Evolutionary conservation across 768 basidiomycete genomes (phyloP), one percentile per base, ranked within the genome.

Genomic region (Cyclocybe cylindracea): DNA sequence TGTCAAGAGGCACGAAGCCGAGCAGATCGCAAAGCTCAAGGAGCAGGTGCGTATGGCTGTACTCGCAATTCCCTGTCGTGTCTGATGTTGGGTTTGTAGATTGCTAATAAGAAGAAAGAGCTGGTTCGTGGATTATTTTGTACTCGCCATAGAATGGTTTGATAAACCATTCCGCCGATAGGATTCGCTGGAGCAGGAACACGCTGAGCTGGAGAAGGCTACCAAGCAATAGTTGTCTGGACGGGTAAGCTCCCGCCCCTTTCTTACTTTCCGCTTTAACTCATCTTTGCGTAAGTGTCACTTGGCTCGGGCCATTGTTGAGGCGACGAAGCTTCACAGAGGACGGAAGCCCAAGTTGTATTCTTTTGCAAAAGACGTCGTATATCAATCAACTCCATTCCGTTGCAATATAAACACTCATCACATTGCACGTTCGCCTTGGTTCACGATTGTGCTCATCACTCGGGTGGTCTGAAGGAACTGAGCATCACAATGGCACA

Each of bases 21-120:
- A 77, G 58, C 75, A 82, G 48, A 61, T 90, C 38, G 69, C 73
- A 60, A 88, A 87, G 68, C 65, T 90, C 66, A 79, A 64, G 70
- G 71, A 66, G 11, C 59, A 80, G 74, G 88, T 87, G 50, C 18
- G 79, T 61, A 39, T 24, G 24, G 5, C 42, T 18, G 43, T n/a
- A 33, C 29, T 41, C 36, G 44, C 32, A 6, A n/a, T n/a, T 24
- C 7, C 29, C 45, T 1, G 14, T 14, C 32, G 46, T 24, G 7
- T 39, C 32, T 35, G 39, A 31, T 32, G 41, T 13, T 47, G 46
- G 24, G 7, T 35, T 1, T 29, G 24, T 36, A 74, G 74, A 74
- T 74, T 45, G 62, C 64, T 10, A 54, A 59, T 35, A 73, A 72
- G 66, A 63, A 71, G 58, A 48, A 47, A 7, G 72, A 75, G 57